phyloP scores from a whole-genome alignment of 129 eudicot species.

The Apium graveolens region DNA sequence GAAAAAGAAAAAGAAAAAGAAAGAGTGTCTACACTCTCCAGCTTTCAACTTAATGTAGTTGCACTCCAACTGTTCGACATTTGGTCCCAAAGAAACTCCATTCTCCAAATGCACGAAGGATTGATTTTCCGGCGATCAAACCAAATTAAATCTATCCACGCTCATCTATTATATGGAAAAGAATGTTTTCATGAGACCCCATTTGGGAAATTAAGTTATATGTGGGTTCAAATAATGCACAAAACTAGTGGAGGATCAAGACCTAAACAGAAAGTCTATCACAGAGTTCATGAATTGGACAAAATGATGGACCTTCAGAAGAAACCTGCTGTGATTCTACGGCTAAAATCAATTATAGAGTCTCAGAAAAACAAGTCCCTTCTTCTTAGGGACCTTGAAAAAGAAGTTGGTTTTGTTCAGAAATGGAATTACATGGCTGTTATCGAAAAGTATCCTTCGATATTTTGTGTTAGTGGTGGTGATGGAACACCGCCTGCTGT shows the following conservation, averaged over 20 bases:
- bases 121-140: neutral
- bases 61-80: constrained; percentile 32
- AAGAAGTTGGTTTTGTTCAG: constrained; percentile 80
- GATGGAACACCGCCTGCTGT: constrained; percentile 49
- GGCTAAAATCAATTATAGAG: constrained; percentile 34
- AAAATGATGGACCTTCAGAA: constrained; percentile 74
- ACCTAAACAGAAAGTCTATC: constrained; percentile 74
- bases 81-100: constrained; percentile 2
- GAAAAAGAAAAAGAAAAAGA: no score
- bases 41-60: neutral
- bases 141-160: neutral
- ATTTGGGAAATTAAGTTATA: constrained; percentile 8
- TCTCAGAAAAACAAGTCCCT: constrained; percentile 50
- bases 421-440: constrained; percentile 80
- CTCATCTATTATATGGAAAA: neutral
- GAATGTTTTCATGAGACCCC: neutral
- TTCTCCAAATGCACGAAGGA: neutral
- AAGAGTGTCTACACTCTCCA: no score
- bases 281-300: constrained; percentile 74
- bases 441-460: constrained; percentile 60
- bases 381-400: constrained; percentile 84
- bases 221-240: constrained; percentile 53
- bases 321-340: constrained; percentile 38
- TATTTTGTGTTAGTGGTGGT: constrained; percentile 63
- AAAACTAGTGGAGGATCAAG: constrained; percentile 62